Conservation (phyloP, 2,329 filamentous ascomycete species). For the Botrytis galanthina region DNA sequence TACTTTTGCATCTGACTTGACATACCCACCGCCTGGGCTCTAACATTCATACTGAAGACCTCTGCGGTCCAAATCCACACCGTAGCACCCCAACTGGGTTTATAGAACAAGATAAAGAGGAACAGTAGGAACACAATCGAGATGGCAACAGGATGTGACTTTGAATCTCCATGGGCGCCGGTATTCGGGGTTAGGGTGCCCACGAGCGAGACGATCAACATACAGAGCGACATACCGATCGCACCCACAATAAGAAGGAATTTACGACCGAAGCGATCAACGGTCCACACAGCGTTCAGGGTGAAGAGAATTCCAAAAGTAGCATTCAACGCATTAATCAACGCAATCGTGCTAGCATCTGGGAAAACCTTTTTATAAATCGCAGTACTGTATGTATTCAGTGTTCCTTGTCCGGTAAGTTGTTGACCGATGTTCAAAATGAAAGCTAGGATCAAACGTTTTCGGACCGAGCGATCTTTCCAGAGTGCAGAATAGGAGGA, state of each 20-base stretch:
- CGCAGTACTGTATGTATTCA: slow-evolving; percentile 69
- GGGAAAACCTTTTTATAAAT: slow-evolving; percentile 71
- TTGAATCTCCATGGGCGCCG: slow-evolving; percentile 33
- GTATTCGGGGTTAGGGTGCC: slow-evolving; percentile 54
- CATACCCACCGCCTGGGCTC: slow-evolving; percentile 68
- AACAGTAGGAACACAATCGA: slow-evolving; percentile 66
- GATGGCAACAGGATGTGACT: slow-evolving; percentile 53
- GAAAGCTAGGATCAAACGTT: slow-evolving; percentile 63
- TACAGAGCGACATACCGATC: slow-evolving; percentile 65
- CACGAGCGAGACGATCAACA: slow-evolving; percentile 61
- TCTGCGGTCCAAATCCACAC: slow-evolving; percentile 71
- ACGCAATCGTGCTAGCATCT: slow-evolving; percentile 56
- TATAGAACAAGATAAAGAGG: slow-evolving; percentile 65
- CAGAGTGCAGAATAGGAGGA: slow-evolving; percentile 63
- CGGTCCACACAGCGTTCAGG: slow-evolving; percentile 68
- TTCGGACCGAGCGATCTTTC: slow-evolving; percentile 67
- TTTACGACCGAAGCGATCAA: slow-evolving; percentile 68
- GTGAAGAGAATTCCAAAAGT: slow-evolving; percentile 72
- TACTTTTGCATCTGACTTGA: slow-evolving; percentile 33
- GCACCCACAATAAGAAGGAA: slow-evolving; percentile 67
- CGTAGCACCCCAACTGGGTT: slow-evolving; percentile 67
- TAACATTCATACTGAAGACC: slow-evolving; percentile 68
- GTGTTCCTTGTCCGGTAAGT: slow-evolving; percentile 61
- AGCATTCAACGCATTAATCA: slow-evolving; percentile 72
- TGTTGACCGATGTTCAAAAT: slow-evolving; percentile 70